Conservation (phyloP, 2,329 filamentous ascomycete genomes). For the Seiridium unicorne region DNA sequence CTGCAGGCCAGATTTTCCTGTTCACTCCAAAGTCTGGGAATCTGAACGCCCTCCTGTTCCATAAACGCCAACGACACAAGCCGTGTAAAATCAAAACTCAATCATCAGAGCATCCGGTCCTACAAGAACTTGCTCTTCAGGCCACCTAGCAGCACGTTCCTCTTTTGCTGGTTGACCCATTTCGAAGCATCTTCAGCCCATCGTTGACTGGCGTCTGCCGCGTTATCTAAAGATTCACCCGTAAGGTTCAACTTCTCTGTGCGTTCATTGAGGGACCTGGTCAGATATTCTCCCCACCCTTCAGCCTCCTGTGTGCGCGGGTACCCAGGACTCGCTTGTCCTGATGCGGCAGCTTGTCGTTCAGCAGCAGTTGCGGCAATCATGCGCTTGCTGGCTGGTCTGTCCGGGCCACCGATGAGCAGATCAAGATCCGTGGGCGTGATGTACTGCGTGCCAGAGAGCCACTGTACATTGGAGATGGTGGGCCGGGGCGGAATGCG, state of each 20-base stretch:
- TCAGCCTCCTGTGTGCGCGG: slow-evolving; percentile 45
- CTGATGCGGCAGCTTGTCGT: slow-evolving; percentile 55
- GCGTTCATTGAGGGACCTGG: slow-evolving; percentile 82
- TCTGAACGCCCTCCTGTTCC: background rate
- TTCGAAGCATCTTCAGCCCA: slow-evolving; percentile 90
- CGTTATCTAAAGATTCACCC: slow-evolving; percentile 78
- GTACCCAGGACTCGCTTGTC: slow-evolving; percentile 29
- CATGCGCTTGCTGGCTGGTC: slow-evolving; percentile 88
- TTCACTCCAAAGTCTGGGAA: background rate
- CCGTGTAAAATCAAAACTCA: background rate
- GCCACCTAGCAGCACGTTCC: slow-evolving; percentile 72
- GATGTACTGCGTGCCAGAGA: slow-evolving; percentile 89
- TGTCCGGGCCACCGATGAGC: slow-evolving; percentile 83
- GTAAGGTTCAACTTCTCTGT: slow-evolving; percentile 84
- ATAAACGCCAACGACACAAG: no score
- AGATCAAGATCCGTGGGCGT: slow-evolving; percentile 85
- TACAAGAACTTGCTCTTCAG: slow-evolving; percentile 59
- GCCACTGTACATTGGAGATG: slow-evolving; percentile 95
- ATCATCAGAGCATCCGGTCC: background rate
- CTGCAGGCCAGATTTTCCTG: background rate
- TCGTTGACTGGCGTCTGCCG: slow-evolving; percentile 76
- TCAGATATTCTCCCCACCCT: slow-evolving; percentile 76
- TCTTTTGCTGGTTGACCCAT: slow-evolving; percentile 84
- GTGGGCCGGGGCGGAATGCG: slow-evolving; percentile 78
- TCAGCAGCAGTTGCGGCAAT: slow-evolving; percentile 75